Evolutionary conservation across 768 basidiomycete genomes (phyloP), one percentile per base, ranked within the genome.

Genomic region (Lentinula sp.): DNA sequence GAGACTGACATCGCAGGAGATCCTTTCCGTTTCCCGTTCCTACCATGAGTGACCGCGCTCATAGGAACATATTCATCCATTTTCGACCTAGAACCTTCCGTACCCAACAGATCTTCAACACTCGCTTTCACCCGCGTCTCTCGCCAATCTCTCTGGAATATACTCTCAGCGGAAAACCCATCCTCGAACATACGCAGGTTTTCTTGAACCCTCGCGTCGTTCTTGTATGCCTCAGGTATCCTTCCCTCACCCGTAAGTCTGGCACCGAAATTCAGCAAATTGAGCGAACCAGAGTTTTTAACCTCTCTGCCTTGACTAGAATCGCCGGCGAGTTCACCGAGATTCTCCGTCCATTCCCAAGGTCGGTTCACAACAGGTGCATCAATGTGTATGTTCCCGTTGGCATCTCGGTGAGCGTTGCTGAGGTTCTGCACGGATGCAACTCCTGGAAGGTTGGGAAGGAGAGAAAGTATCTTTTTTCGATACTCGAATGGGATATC

Each of bases 301-400:
- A 89, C 75, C 57, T 75, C 67, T 62, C 68, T 75, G 15, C 67
- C 67, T 28, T 59, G 58, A n/a, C 37, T 73, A 35, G 75, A 75
- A 9, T 80, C 80, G 7, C 77, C 66, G 6, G 76, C 61, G 3
- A 79, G 75, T 56, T 88, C 86, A 8, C 89, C 89, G 3, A 92
- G 67, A 68, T 87, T 84, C 70, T 93, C 91, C 6, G 86, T 83
- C 90, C 91, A 93, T 70, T 93, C 91, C 91, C 91, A 93, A 3
- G 91, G 89, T 35, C 85, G 82, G 71, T 91, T 89, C 60, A 83
- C 76, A 16, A 92, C 87, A 1, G 82, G 78, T 4, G 73, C 68
- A 18, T 81, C 78, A 62, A 77, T 74, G 2, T 84, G 67, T 4
- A 83, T 62, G 16, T 78, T 76, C 0, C 87, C 88, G 11, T 73